Evolutionary conservation across 2,329 filamentous ascomycete genomes (phyloP).

Genomic region (Fusarium miscanthi): DNA sequence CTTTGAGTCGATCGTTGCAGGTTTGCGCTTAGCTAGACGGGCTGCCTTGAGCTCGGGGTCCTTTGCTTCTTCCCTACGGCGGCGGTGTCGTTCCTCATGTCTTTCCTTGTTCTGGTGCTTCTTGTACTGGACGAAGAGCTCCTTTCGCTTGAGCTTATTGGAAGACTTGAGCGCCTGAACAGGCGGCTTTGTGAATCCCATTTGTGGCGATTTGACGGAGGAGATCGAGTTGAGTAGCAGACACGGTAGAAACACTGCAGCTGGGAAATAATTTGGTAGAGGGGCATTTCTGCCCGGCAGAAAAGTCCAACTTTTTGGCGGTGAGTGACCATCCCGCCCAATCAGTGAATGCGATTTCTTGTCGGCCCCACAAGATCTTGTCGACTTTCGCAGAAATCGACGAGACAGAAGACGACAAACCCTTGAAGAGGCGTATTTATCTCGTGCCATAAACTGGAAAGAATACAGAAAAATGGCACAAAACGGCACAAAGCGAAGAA

Average conservation of each 20-base stretch:
- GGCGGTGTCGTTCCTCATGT: conserved; percentile 79
- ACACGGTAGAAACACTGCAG: conserved; percentile 4
- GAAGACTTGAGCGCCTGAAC: conserved; percentile 60
- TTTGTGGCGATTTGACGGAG: conserved; percentile 25
- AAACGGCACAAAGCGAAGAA: conserved; percentile 67
- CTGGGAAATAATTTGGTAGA: conserved; percentile 33
- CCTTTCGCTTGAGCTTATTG: conserved; percentile 84
- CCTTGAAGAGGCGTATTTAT: conserved; percentile 23
- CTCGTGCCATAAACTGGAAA: conserved; percentile 9
- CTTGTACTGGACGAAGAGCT: conserved; percentile 84
- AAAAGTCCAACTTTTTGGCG: conserved; percentile 51
- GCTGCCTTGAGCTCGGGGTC: conserved; percentile 80
- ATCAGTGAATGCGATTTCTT: neutral
- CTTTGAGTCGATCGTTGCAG: conserved; percentile 86
- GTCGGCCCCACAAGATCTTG: neutral
- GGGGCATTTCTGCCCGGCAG: conserved; percentile 34
- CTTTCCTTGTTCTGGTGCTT: conserved; percentile 78
- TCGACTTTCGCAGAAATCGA: conserved; percentile 34
- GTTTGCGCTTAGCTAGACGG: conserved; percentile 81
- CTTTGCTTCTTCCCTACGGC: conserved; percentile 86
- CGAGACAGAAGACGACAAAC: conserved; percentile 29
- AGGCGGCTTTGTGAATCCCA: conserved; percentile 52
- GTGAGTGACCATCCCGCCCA: conserved; percentile 42
- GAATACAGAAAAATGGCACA: conserved; percentile 56
- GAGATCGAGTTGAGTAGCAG: conserved; percentile 1